Evolutionary conservation across 768 basidiomycete species (phyloP), one percentile per base, ranked within the genome.

Genomic region (Suillus weaverae): DNA sequence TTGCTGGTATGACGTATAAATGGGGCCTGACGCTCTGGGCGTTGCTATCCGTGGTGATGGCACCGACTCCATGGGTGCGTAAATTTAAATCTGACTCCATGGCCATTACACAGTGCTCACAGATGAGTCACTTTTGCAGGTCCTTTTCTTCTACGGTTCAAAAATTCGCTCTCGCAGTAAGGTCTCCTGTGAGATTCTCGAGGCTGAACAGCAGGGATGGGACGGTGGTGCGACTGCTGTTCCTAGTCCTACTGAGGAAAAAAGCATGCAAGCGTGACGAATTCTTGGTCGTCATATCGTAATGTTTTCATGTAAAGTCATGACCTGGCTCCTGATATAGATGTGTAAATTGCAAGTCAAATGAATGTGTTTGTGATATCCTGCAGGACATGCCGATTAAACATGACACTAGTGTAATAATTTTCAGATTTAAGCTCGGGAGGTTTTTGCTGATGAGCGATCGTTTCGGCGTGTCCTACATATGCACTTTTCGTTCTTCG

Each of bases 11-110:
- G 60, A 83, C 83, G 39, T 82, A 83, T 51, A 79, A 79, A 50
- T 86, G 85, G 81, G 83, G 76, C n/a, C 77, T 77, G 67, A 80
- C 79, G 18, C 67, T 83, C 8, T 81, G 81, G 64, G 81, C 70
- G 0, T 64, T 73, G 54, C 69, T 86, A 13, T 82, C 80, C 0
- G 67, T 77, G 10, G 33, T 80, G n/a, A 78, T 87, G 71, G 76
- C 78, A 11, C 76, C 81, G 11, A 80, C 83, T 16, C 83, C 82
- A 14, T 83, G 74, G 59, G 81, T 82, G 68, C 51, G 78, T 72
- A 55, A 9, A 22, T 30, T 50, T 11, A 55, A 9, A 22, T 30
- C 44, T 11, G 22, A n/a, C 11, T 60, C 1, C 41, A 39, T 32
- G 5, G 39, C 10, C n/a, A 20, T 4, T 5, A 26, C 26, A 26